Base-by-base conservation (phyloP, 2,329 filamentous ascomycete species). In the Alternaria ethzedia region DNA sequence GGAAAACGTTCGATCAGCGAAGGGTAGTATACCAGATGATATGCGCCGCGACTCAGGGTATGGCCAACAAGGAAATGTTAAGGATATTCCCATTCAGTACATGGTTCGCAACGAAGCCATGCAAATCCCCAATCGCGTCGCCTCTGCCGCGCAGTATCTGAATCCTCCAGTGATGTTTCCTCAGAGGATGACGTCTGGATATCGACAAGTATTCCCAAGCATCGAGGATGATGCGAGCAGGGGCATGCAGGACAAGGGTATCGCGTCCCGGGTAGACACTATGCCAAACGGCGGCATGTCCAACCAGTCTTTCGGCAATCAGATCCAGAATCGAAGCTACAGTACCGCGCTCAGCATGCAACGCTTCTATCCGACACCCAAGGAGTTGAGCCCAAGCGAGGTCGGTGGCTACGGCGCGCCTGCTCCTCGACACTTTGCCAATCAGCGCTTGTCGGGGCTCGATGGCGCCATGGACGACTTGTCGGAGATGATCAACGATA, bases 391-490 rank as follows among this genome's bases (percentile, higher is more conserved):
- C n/a, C 54, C 63, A 5, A 61, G 61, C 17, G 54, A 57, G 5
- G 36, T 63, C 25, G 47, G 49, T 54, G 65, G 45, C 54, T 59
- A 68, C 25, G 44, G 28, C 36, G 50, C 64, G 12, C 44, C 62
- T 30, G 46, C 63, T 44, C 51, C 61, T 59, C 70, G 74, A 55
- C 64, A 67, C 25, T 68, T 70, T 61, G 67, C 71, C 64, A 67
- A 72, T 54, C 66, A 75, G 56, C 70, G 71, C 54, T 61, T 78
- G 47, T 77, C 75, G 65, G 76, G 76, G 21, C 68, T 79, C 52
- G 79, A 81, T 59, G 79, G 79, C 32, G 76, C 79, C 9, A 76
- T 79, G 76, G 79, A 81, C 49, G 79, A 81, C 46, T 60, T 80
- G 32, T 72, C 71, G 30, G 78, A 76, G 13, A 61, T 80, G 59